These are phyloP conservation scores for Geotrichum phurueaensis DNA, from an alignment of 1,139 yeast genomes.

Conservation along the genomic window DNA sequence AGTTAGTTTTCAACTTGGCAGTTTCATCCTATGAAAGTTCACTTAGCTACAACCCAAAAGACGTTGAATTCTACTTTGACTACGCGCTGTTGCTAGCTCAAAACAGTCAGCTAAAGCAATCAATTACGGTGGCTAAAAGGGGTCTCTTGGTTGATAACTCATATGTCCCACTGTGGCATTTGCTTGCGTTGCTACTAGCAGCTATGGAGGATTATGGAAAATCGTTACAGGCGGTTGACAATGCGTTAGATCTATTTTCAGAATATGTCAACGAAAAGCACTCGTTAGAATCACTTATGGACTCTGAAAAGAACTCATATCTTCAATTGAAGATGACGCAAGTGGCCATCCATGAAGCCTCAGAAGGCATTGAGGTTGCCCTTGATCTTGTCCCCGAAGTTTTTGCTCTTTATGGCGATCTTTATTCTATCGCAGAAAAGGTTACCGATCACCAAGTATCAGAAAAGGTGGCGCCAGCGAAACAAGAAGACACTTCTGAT, in stretches of 20 bases:
- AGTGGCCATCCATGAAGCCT: slow-evolving; percentile 60
- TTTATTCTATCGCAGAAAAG: slow-evolving; percentile 38
- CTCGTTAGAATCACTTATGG: slow-evolving; percentile 5
- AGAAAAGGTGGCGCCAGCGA: not conserved
- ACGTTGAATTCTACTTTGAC: slow-evolving; percentile 25
- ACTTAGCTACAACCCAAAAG: slow-evolving; percentile 20
- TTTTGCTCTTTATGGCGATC: slow-evolving; percentile 52
- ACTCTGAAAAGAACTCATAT: slow-evolving; percentile 40
- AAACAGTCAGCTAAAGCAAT: slow-evolving; percentile 25
- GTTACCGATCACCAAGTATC: not conserved
- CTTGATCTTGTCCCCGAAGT: slow-evolving; percentile 62
- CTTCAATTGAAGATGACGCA: slow-evolving; percentile 73
- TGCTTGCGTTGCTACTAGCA: slow-evolving; percentile 48
- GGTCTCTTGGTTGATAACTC: slow-evolving; percentile 39
- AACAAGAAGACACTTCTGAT: not conserved
- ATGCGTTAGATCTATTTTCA: slow-evolving; percentile 34
- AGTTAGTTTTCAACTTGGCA: slow-evolving; percentile 24
- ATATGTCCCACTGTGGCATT: slow-evolving; percentile 46
- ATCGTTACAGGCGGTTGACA: slow-evolving; percentile 42
- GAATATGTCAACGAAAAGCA: slow-evolving; percentile 16
- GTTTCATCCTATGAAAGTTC: slow-evolving; percentile 26
- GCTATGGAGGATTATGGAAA: slow-evolving; percentile 46
- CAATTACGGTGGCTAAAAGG: slow-evolving; percentile 33
- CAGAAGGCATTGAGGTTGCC: slow-evolving; percentile 55
- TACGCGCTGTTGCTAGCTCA: slow-evolving; percentile 32